Percentiles rank a stretch among this genome's conserved stretches.
Evolutionary conservation across 2,329 filamentous ascomycete species (phyloP).

Genomic region (Orbilia oligospora): DNA sequence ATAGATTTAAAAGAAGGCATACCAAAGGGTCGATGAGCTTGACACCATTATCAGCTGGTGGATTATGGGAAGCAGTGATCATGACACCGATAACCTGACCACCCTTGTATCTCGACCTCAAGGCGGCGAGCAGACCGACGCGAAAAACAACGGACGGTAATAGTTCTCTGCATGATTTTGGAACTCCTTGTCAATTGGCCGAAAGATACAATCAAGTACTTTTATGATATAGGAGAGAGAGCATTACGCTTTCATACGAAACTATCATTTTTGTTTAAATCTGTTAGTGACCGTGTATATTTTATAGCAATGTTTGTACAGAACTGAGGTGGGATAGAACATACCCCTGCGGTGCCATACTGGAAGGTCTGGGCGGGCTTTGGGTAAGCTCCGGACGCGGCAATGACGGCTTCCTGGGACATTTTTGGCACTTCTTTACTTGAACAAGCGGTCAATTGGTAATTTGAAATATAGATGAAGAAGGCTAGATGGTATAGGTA

Average conservation of each 20-base stretch:
- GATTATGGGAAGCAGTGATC: slow-evolving; percentile 95
- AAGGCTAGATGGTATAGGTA: background rate
- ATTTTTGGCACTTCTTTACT: background rate
- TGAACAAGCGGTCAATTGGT: background rate
- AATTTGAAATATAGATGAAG: background rate
- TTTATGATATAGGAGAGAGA: slow-evolving; percentile 62
- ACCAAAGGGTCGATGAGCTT: slow-evolving; percentile 96
- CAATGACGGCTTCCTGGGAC: slow-evolving; percentile 65
- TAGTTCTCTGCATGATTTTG: slow-evolving; percentile 73
- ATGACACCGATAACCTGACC: slow-evolving; percentile 95
- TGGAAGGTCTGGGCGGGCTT: slow-evolving; percentile 72
- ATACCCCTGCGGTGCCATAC: slow-evolving; percentile 75
- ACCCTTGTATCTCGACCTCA: slow-evolving; percentile 90
- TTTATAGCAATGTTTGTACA: too few relatives aligned
- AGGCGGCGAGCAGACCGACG: slow-evolving; percentile 87
- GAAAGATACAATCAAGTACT: slow-evolving; percentile 50
- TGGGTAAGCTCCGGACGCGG: slow-evolving; percentile 70
- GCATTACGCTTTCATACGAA: slow-evolving; percentile 79
- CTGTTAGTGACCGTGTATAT: slow-evolving; percentile 36
- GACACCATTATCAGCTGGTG: slow-evolving; percentile 88
- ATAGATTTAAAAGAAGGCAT: slow-evolving; percentile 33
- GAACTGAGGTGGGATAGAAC: slow-evolving; percentile 66
- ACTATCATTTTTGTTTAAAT: slow-evolving; percentile 69
- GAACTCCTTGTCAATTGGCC: slow-evolving; percentile 41
- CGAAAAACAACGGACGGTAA: slow-evolving; percentile 94